Percentiles rank a stretch among this genome's conserved stretches.
Evolutionary conservation across 768 basidiomycete species (phyloP).

Genomic region (Boletus sp.): DNA sequence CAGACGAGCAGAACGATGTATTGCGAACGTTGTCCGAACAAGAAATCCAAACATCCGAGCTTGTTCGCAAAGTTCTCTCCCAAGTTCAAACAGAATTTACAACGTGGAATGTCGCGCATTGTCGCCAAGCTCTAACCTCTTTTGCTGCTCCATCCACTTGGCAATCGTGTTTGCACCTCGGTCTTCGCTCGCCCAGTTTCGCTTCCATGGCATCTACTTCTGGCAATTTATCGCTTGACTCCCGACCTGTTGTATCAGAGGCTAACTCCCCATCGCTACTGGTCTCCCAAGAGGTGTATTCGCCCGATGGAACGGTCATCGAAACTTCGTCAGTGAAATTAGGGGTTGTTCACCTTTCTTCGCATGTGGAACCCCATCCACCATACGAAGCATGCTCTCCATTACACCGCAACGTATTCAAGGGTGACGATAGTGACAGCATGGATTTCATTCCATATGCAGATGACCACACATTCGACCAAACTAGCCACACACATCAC

Average conservation of each 20-base stretch:
- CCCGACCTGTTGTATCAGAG: background rate
- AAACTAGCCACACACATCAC: constrained; percentile 36
- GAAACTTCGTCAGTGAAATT: constrained; percentile 12
- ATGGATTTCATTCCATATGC: constrained; percentile 63
- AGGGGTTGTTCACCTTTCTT: constrained; percentile 10
- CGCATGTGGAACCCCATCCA: constrained; percentile 31
- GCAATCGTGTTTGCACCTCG: constrained; percentile 11
- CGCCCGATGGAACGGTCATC: constrained; percentile 10
- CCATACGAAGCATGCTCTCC: constrained; percentile 61
- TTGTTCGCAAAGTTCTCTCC: constrained; percentile 16
- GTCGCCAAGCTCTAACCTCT: constrained; percentile 12
- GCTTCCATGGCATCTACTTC: background rate
- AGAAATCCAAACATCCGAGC: background rate
- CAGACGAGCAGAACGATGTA: constrained; percentile 10
- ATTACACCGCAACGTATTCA: constrained; percentile 42
- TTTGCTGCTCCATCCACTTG: constrained; percentile 17
- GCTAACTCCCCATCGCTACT: background rate
- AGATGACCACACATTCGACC: constrained; percentile 57
- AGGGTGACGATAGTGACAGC: constrained; percentile 55
- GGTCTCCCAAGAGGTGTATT: constrained; percentile 15
- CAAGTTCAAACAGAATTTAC: constrained; percentile 28
- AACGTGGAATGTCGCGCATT: constrained; percentile 16
- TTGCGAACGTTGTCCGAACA: constrained; percentile 3
- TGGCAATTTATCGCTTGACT: background rate
- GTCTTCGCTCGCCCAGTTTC: constrained; percentile 4